Conservation (phyloP, 352 stramenopile genomes). For the Phytophthora pseudosyringae region DNA sequence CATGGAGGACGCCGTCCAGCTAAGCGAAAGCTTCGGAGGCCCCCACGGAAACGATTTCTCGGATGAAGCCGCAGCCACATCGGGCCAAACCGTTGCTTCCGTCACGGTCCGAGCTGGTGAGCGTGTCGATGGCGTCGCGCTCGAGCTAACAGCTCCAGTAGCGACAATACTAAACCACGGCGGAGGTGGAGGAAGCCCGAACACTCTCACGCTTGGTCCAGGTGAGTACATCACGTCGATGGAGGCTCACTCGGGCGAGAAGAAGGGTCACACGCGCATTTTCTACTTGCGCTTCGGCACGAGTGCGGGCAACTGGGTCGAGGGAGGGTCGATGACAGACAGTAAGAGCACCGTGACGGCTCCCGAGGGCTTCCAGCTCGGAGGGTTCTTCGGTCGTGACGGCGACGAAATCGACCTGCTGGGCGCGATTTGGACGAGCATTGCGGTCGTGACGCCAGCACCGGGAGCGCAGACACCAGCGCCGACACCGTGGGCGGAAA, state of each 20-base stretch:
- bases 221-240: not conserved
- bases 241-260: conserved; percentile 13
- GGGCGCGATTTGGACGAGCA: conserved; percentile 17
- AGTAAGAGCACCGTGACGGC: conserved; percentile 3
- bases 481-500: not conserved
- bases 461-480: not conserved
- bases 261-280: conserved; percentile 4
- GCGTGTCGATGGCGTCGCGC: conserved; percentile 6
- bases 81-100: not conserved
- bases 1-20: conserved; percentile 2
- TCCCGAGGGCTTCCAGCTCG: conserved; percentile 9
- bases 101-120: not conserved
- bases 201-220: conserved; percentile 4
- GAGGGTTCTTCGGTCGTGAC: conserved; percentile 17
- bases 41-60: conserved; percentile 11
- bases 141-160: conserved; percentile 9
- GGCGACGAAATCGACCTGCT: conserved; percentile 15
- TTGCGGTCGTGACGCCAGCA: not conserved
- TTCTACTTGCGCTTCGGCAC: conserved; percentile 16
- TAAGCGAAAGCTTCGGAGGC: conserved; percentile 15
- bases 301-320: conserved; percentile 6
- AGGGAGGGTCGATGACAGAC: conserved; percentile 5
- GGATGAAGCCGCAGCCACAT: conserved; percentile 4
- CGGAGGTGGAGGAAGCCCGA: conserved; percentile 2
- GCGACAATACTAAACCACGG: conserved; percentile 7